Evolutionary conservation across 305 asterid species (phyloP), one percentile per base, ranked within the genome.

Genomic region (Fraxinus ornus): DNA sequence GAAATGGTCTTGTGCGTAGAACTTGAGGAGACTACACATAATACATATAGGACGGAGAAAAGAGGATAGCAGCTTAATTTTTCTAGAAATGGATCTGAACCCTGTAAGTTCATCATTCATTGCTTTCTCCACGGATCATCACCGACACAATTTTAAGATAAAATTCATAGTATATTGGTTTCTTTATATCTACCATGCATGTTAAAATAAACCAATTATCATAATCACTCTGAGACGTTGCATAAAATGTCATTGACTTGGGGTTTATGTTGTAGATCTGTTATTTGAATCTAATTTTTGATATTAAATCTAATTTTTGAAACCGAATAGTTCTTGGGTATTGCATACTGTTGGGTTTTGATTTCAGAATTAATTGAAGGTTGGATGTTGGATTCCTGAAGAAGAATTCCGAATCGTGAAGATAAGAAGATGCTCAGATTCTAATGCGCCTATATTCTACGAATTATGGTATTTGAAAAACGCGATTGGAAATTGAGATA

Each of bases 71-170:
- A 15, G 41, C 76, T 32, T 70, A 70, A 70, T 30, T 30, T 74
- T 49, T 73, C 76, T 70, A 2, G 81, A 36, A 55, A 84, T 84
- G 86, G 86, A 84, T 84, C 86, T 84, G 79, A 84, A 84, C 30
- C 79, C 84, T 15, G 87, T 84, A 80, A 80, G 84, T 84, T 41
- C 22, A 12, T 15, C 55, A 7, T 41, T 60, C 32, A 6, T 41
- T 55, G 26, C 81, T 70, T 52, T 22, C 35, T 1, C 4, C 17
- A 6, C 24, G 33, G 39, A 13, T 17, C 2, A 2, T 71, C 44
- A 15, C 76, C 41, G 41, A 32, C 44, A 15, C 22, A 71, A 71
- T 71, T 71, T 70, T 32, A 32, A 36, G 22, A 30, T 32, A 49
- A 68, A 47, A 37, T 36, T 41, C 57, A 0, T 37, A 68, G 15